Evolutionary conservation across 78 protist species (phyloP).

Genomic region (Dictyostelium purpureum): DNA sequence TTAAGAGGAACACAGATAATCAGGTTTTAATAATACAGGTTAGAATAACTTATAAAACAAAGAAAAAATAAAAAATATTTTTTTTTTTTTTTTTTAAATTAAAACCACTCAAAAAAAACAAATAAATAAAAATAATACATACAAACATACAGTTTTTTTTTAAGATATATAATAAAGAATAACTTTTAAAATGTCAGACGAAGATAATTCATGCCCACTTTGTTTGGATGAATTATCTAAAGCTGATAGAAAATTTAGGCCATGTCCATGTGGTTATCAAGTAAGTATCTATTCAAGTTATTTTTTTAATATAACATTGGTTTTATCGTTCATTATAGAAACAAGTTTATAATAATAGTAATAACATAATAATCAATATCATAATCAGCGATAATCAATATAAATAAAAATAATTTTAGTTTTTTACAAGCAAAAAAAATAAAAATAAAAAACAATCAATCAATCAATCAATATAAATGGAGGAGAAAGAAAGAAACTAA

Average conservation of each 20-base stretch:
- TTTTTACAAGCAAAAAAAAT: background rate
- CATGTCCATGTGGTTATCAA: constrained; percentile 93
- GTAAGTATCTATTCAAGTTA: no score
- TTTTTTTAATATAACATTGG: background rate
- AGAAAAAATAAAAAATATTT: no score
- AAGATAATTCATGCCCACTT: constrained; percentile 85
- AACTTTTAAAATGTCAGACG: constrained; percentile 55
- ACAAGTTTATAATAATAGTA: background rate
- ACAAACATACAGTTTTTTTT: background rate
- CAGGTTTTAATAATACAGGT: background rate
- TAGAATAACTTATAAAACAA: no score
- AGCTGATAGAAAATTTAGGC: constrained; percentile 82
- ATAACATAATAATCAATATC: background rate
- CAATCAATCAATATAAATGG: no score
- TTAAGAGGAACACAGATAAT: background rate
- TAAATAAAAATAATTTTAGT: background rate
- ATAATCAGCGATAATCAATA: background rate
- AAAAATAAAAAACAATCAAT: background rate
- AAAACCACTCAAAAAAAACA: background rate
- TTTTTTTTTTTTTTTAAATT: no score
- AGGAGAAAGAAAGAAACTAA: background rate
- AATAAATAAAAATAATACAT: background rate
- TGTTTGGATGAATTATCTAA: constrained; percentile 86
- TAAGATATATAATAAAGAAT: background rate
- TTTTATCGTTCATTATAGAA: no score